Conservation (phyloP, 352 stramenopile species). For the Pythium grandisporangium region DNA sequence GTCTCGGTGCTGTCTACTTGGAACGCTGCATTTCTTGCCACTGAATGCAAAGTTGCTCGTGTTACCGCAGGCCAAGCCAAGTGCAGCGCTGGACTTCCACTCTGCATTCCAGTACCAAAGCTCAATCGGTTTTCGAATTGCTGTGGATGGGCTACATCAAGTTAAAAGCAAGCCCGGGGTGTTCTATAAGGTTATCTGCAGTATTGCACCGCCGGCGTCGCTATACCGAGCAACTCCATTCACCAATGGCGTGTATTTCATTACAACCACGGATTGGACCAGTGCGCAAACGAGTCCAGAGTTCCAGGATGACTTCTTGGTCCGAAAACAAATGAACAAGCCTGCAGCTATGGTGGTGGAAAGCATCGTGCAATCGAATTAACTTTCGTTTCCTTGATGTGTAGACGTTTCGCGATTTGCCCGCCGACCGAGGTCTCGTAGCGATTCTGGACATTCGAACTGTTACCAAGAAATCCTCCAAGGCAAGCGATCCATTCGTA, state of each 20-base stretch:
- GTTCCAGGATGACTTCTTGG: slow-evolving; percentile 51
- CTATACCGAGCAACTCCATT: slow-evolving; percentile 57
- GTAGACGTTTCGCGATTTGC: slow-evolving; percentile 38
- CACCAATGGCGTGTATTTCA: slow-evolving; percentile 47
- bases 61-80: slow-evolving; percentile 40
- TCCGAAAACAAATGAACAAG: too few relatives aligned
- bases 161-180: slow-evolving; percentile 30
- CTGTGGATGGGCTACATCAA: slow-evolving; percentile 60
- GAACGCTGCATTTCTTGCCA: too few relatives aligned
- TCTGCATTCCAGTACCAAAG: slow-evolving; percentile 40
- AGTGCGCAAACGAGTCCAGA: slow-evolving; percentile 42
- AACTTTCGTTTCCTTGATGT: slow-evolving; percentile 1
- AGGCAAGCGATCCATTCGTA: slow-evolving; percentile 27
- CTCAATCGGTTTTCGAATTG: slow-evolving; percentile 52
- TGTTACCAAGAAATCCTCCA: slow-evolving; percentile 23
- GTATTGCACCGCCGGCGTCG: slow-evolving; percentile 33
- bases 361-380: neutral
- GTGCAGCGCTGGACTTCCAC: slow-evolving; percentile 28
- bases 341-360: neutral
- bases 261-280: slow-evolving; percentile 46
- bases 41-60: too few relatives aligned
- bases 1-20: too few relatives aligned
- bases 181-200: slow-evolving; percentile 53
- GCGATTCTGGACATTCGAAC: slow-evolving; percentile 54
- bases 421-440: slow-evolving; percentile 14